These are phyloP conservation scores for Schizochytrium sp. DNA, from an alignment of 108 stramenopile species.

Conservation along the genomic window DNA sequence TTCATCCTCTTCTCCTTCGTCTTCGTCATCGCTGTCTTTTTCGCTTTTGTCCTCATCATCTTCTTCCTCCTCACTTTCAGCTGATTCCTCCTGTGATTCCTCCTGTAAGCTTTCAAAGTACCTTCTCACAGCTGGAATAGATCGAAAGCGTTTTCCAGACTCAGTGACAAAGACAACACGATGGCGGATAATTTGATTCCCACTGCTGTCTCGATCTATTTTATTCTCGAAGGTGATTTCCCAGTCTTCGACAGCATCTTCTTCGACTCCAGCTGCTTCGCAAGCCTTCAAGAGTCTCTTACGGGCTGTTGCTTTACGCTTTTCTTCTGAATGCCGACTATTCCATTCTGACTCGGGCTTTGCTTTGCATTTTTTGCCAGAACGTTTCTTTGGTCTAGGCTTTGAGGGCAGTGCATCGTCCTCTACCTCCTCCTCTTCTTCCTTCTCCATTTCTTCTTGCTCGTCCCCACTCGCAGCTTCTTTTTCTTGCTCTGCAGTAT, in stretches of 20 bases:
- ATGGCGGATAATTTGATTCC: not conserved
- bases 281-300: not conserved
- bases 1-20: not conserved
- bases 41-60: not conserved
- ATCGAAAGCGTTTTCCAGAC: not conserved
- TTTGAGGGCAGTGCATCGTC: not conserved
- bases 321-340: not conserved
- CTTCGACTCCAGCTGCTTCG: not conserved
- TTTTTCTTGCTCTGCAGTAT: not conserved
- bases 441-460: no score
- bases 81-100: not conserved
- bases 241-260: not conserved
- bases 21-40: slow-evolving; percentile 14
- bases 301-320: not conserved
- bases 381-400: not conserved
- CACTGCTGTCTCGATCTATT: not conserved
- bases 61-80: not conserved
- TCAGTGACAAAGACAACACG: not conserved
- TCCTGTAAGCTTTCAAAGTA: not conserved
- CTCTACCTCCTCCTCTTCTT: no score
- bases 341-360: not conserved
- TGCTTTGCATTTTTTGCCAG: not conserved
- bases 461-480: no score
- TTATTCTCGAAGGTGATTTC: not conserved
- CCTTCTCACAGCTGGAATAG: not conserved